These are phyloP conservation scores for Plenodomus biglobosus DNA, from an alignment of 2,329 filamentous ascomycete species.

Conservation along the genomic window DNA sequence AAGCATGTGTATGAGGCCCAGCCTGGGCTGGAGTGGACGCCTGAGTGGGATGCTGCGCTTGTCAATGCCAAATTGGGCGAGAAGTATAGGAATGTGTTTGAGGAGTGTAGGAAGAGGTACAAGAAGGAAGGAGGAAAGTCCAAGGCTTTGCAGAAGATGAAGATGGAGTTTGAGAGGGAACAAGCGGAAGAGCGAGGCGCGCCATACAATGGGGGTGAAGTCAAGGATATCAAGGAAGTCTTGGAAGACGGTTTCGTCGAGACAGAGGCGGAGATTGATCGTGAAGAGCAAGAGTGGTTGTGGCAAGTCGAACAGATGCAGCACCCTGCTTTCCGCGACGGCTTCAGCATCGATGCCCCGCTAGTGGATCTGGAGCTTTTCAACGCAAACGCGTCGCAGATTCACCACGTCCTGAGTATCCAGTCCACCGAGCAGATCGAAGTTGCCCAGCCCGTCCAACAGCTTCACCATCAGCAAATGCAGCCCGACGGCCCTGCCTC, in stretches of 20 bases:
- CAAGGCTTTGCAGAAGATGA: constrained; percentile 6
- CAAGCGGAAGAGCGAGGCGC: not conserved
- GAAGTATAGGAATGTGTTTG: constrained; percentile 30
- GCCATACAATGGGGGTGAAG: not conserved
- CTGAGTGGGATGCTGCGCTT: constrained; percentile 28
- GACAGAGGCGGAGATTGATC: constrained; percentile 5
- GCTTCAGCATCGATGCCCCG: not conserved
- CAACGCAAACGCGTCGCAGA: not conserved
- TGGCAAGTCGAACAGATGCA: not conserved
- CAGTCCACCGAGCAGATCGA: not conserved
- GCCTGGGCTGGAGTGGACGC: constrained; percentile 25
- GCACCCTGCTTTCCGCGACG: not conserved
- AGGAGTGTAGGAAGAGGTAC: constrained; percentile 9
- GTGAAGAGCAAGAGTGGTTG: constrained; percentile 1
- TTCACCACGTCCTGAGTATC: not conserved
- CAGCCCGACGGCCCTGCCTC: not conserved
- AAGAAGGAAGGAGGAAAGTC: constrained; percentile 9
- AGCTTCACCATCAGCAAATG: not conserved
- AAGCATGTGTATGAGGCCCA: constrained; percentile 10
- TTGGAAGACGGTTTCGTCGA: too few relatives aligned
- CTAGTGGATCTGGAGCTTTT: not conserved
- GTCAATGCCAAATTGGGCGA: constrained; percentile 28
- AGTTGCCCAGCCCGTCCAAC: not conserved
- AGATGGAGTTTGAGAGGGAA: not conserved
- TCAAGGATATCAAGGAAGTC: not conserved